phyloP scores from a whole-genome alignment of 2,329 filamentous ascomycete species.

The Epichloe coenophiala region DNA sequence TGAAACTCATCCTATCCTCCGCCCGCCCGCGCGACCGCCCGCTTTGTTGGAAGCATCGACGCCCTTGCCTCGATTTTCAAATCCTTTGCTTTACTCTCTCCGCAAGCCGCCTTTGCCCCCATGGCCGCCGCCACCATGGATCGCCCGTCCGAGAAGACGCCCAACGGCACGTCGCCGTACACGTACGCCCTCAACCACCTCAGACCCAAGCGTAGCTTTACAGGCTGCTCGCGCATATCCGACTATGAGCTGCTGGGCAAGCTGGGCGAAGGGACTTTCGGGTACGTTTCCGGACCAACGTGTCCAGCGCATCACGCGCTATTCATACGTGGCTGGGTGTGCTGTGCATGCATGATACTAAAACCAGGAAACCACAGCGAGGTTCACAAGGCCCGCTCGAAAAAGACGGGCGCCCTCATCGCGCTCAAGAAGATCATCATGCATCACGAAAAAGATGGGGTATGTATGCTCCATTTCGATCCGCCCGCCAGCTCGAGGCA shows the following conservation, averaged over 20 bases:
- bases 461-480: slow-evolving; percentile 25
- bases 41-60: no score
- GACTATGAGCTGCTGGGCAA: slow-evolving; percentile 73
- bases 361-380: slow-evolving; percentile 39
- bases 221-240: slow-evolving; percentile 70
- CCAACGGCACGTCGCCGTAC: slow-evolving; percentile 35
- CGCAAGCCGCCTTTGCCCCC: no score
- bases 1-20: no score
- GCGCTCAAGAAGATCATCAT: slow-evolving; percentile 98
- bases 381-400: slow-evolving; percentile 78
- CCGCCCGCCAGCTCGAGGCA: no score
- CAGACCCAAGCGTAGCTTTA: slow-evolving; percentile 49
- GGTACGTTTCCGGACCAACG: slow-evolving; percentile 35
- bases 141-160: slow-evolving; percentile 15
- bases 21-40: no score
- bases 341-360: no score
- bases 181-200: slow-evolving; percentile 43
- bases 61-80: no score
- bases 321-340: no score
- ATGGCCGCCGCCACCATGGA: slow-evolving; percentile 15
- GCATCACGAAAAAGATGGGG: slow-evolving; percentile 97
- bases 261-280: slow-evolving; percentile 91
- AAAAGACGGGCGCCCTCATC: slow-evolving; percentile 59
- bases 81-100: no score
- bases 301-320: background rate